Percentiles rank a stretch among this genome's conserved stretches.
phyloP scores from a whole-genome alignment of 2,329 filamentous ascomycete species.

The Ophiostoma montium region DNA sequence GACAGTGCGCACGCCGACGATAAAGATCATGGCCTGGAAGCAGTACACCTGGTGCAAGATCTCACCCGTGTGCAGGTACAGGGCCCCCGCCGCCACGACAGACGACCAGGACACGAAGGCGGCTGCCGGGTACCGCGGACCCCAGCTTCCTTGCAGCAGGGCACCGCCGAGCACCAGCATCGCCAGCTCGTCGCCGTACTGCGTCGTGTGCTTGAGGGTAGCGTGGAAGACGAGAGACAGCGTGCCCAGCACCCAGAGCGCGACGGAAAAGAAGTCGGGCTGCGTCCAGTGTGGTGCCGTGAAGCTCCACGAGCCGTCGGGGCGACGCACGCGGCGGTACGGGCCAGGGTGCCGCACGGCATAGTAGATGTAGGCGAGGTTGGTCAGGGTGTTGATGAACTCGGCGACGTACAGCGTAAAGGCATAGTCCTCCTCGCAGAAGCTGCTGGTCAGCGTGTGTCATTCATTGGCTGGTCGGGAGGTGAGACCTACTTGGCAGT shows the following conservation, averaged over 20 bases:
- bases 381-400: conserved; percentile 38
- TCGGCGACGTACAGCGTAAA: conserved; percentile 37
- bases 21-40: conserved; percentile 22
- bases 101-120: conserved; percentile 24
- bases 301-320: neutral
- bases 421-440: conserved; percentile 36
- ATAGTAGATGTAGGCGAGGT: conserved; percentile 32
- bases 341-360: conserved; percentile 24
- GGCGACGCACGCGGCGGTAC: neutral
- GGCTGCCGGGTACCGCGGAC: conserved; percentile 27
- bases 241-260: conserved; percentile 27
- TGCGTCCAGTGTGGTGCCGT: conserved; percentile 5
- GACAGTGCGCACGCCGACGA: conserved; percentile 21
- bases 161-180: conserved; percentile 41
- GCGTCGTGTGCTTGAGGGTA: conserved; percentile 26
- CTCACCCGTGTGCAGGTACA: conserved; percentile 28
- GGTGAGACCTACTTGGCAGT: conserved; percentile 19
- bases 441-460: conserved; percentile 15
- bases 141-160: conserved; percentile 34
- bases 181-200: conserved; percentile 41
- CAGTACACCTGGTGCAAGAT: conserved; percentile 29
- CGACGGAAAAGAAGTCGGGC: conserved; percentile 28
- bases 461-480: too few relatives aligned
- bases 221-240: conserved; percentile 31
- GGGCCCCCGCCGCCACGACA: conserved; percentile 25